A percentile compares a stretch with the other conserved stretches of the same genome.
These are phyloP conservation scores for Spiraea crenata DNA, from an alignment of 331 rosid genomes.

Conservation along the genomic window DNA sequence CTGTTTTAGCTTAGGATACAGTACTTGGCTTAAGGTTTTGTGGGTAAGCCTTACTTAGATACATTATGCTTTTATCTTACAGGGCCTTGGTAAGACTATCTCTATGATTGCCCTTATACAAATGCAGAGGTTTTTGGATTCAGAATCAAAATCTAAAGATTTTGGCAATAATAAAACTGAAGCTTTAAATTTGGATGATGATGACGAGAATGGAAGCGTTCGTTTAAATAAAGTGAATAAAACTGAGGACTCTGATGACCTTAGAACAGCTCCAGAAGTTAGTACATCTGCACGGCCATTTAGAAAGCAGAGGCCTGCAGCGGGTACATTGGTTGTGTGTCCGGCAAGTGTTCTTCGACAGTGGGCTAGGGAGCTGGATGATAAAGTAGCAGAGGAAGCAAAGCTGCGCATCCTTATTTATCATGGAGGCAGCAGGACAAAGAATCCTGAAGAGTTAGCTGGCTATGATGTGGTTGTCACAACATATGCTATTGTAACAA, in stretches of 20 bases:
- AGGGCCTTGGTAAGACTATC: slow-evolving; percentile 99
- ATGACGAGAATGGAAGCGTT: slow-evolving; percentile 50
- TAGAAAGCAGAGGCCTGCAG: slow-evolving; percentile 84
- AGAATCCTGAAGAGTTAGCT: slow-evolving; percentile 74
- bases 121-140: slow-evolving; percentile 63
- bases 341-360: slow-evolving; percentile 97
- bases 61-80: slow-evolving; percentile 32
- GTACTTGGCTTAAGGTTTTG: slow-evolving; percentile 14
- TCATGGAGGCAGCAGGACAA: slow-evolving; percentile 94
- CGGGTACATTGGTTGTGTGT: slow-evolving; percentile 96
- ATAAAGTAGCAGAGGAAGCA: slow-evolving; percentile 71
- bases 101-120: slow-evolving; percentile 93
- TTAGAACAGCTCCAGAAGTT: slow-evolving; percentile 51
- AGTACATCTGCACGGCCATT: slow-evolving; percentile 50
- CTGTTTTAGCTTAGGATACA: slow-evolving; percentile 19
- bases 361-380: slow-evolving; percentile 95
- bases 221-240: slow-evolving; percentile 40
- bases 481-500: slow-evolving; percentile 83
- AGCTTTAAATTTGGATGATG: slow-evolving; percentile 90
- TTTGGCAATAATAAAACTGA: slow-evolving; percentile 53
- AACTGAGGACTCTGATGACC: slow-evolving; percentile 43
- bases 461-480: slow-evolving; percentile 89
- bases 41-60: slow-evolving; percentile 12
- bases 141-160: slow-evolving; percentile 61
- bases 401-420: slow-evolving; percentile 67